Conservation (phyloP, 1,284 basidiomycete species). For the Jaminaea rosea region DNA sequence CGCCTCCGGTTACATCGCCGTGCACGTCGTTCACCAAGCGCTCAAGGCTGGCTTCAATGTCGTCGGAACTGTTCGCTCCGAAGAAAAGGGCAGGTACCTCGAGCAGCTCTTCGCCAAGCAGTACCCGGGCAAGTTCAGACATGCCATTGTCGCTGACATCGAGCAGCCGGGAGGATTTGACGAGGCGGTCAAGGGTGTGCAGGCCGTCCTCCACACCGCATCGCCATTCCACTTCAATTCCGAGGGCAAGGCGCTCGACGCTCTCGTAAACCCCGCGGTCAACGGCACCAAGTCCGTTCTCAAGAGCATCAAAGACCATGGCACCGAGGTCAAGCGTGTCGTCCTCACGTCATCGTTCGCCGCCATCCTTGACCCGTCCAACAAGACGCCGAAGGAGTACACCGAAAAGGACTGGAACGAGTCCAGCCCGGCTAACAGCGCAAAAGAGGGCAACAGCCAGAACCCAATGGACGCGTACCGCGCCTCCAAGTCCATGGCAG, state of each 20-base stretch:
- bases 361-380: constrained; percentile 50
- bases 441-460: constrained; percentile 22
- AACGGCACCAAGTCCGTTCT: constrained; percentile 59
- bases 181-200: constrained; percentile 60
- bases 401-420: constrained; percentile 61
- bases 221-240: constrained; percentile 51
- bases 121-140: constrained; percentile 52
- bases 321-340: constrained; percentile 54
- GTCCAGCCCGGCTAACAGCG: constrained; percentile 50
- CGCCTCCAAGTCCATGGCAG: constrained; percentile 61
- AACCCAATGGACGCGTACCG: constrained; percentile 51
- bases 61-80: constrained; percentile 56
- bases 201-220: constrained; percentile 58
- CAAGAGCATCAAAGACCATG: constrained; percentile 54
- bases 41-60: constrained; percentile 49
- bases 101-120: constrained; percentile 51
- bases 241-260: constrained; percentile 24
- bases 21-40: constrained; percentile 50
- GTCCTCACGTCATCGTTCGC: constrained; percentile 61
- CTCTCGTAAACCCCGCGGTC: constrained; percentile 58
- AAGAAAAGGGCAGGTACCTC: constrained; percentile 53
- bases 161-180: constrained; percentile 60
- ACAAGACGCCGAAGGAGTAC: constrained; percentile 20
- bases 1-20: constrained; percentile 50
- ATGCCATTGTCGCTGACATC: constrained; percentile 57